Evolutionary conservation across 257 asterid genomes (phyloP), one percentile per base, ranked within the genome.

Genomic region (Lithospermum erythrorhizon): DNA sequence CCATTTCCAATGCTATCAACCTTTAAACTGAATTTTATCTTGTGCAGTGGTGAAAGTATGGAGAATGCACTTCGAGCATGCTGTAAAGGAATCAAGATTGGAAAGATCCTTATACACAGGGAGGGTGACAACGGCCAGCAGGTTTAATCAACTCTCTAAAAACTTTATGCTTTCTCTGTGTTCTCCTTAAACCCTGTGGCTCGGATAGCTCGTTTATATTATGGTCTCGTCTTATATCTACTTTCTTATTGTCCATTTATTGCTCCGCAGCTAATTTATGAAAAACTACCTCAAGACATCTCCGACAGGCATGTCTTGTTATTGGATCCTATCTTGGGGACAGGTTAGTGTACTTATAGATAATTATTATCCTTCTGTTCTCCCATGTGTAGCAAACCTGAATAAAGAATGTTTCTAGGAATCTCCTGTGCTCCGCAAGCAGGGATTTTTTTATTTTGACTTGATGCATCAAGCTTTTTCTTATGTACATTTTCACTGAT

Each of bases 111-210:
- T 48, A 91, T 91, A 41, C 98, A 91, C 58, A 77, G 98, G 69
- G 95, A 91, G 68, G 98, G 98, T 21, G 98, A 88, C 66, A 91
- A 91, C 4, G 98, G 98, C 32, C 93, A 88, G 68, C 93, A 91
- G 85, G 98, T 86, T 19, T 19, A 52, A n/a, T 18, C 6, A 53
- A n/a, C 25, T 53, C 22, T 53, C 25, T 0, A 5, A n/a, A 19
- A 6, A 18, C 18, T 41, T 41, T 2, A 18, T 41, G 15, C 18
- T 41, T 41, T 41, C 49, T 41, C 16, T 41, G 18, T 41, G 16
- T 41, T 11, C 47, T 35, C 47, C 14, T 35, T 53, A 17, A 53
- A 53, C 11, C 9, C 5, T 17, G 17, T 27, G 32, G 1, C 1
- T 19, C 22, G 0, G 9, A 5, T 6, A 16, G 24, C 1, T 22